Base-by-base conservation (phyloP, 2,329 filamentous ascomycete genomes). In the Nemania sp. region DNA sequence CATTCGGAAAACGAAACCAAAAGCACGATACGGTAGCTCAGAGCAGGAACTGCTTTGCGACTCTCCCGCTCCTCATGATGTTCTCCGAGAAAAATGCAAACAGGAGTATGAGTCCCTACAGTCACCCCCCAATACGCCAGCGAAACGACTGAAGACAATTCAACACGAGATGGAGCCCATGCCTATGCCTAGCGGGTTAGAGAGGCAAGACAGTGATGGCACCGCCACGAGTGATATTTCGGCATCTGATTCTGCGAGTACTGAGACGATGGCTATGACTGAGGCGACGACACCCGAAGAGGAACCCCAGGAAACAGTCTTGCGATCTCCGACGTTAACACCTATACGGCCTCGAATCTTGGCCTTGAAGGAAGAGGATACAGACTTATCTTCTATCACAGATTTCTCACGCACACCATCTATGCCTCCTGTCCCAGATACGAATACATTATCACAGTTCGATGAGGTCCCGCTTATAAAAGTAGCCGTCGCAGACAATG, bases 121-220 rank as follows among this genome's bases (percentile, higher is more conserved):
- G 1, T 81, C 80, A 3, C 81, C 81, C 0, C 81, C 81, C 0
- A 70, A 78, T 11, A 84, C 81, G 0, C 81, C 81, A 0, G 72
- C 79, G 0, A 84, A 84, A 63, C 76, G 72, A 52, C 68, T 73
- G 11, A 81, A 78, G 63, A 68, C 67, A 4, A 61, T 61, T 1
- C 60, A 67, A 3, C 69, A 68, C 37, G 67, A 70, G 5, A 56
- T 71, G 3, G 52, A 58, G 14, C 63, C 71, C 2, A 42, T 71
- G 6, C 50, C 69, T 3, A 43, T 63, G 2, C 67, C 63, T 1
- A 57, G 65, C 1, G 64, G 64, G 2, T 65, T 70, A 12, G 76
- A 75, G 0, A 70, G 73, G 26, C 71, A 64, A 15, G 75, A 71
- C 53, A 80, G 75, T 4, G 69, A 68, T 5, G 64, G 65, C 0